phyloP scores from a whole-genome alignment of 306 rosid genomes.

The Corylus heterophylla region DNA sequence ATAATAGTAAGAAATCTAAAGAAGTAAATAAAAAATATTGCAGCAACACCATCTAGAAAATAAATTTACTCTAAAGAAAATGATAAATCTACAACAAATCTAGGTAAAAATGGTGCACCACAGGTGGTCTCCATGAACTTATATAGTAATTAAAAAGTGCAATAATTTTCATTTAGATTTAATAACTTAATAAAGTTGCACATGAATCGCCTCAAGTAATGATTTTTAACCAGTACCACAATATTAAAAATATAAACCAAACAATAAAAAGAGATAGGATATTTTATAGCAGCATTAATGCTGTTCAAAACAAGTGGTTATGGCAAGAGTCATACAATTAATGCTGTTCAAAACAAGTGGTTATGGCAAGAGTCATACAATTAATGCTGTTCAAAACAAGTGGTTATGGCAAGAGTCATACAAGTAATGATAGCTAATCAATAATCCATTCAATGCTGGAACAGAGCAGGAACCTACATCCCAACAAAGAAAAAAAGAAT shows the following conservation, averaged over 20 bases:
- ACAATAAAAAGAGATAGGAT: background rate
- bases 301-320: background rate
- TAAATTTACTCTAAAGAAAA: constrained; percentile 4
- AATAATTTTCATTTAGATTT: background rate
- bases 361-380: background rate
- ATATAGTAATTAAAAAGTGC: background rate
- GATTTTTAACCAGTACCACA: background rate
- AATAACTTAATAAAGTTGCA: background rate
- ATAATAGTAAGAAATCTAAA: constrained; percentile 1
- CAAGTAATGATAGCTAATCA: background rate
- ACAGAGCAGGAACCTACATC: constrained; percentile 14
- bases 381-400: background rate
- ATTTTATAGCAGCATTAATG: background rate
- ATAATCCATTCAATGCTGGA: constrained; percentile 6
- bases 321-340: background rate
- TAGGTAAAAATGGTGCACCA: constrained; percentile 1
- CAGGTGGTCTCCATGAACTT: background rate
- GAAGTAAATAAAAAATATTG: background rate
- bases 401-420: background rate
- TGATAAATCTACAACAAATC: constrained; percentile 4
- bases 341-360: background rate
- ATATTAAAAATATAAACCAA: background rate
- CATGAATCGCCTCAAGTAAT: background rate
- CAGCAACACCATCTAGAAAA: background rate
- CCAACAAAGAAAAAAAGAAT: constrained; percentile 7